Evolutionary conservation across 2,329 filamentous ascomycete genomes (phyloP).

Genomic region (Ophiostoma sp.): DNA sequence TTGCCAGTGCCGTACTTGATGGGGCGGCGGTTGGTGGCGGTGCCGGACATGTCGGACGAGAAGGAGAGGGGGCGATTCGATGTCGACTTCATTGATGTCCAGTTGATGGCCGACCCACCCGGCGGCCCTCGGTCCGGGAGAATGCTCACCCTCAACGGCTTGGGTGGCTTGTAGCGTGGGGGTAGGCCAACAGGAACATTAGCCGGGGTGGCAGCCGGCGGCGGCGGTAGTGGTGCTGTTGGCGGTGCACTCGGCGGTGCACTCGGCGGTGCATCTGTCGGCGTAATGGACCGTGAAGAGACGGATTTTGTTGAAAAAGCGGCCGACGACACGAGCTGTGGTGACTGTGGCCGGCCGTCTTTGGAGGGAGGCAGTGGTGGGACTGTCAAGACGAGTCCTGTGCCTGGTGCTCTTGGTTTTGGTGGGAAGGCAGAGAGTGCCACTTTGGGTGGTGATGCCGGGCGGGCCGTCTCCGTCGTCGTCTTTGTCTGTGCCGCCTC

Average conservation of each 20-base stretch:
- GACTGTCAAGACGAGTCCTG: neutral
- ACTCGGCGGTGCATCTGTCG: neutral
- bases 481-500: too few relatives aligned
- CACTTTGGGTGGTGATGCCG: neutral
- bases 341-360: neutral
- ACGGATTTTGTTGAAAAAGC: neutral
- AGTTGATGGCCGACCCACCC: neutral
- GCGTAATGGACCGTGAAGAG: neutral
- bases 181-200: neutral
- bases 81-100: too few relatives aligned
- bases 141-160: neutral
- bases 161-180: neutral
- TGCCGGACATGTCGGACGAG: slow-evolving; percentile 31
- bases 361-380: neutral
- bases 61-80: neutral
- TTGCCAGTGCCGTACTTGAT: slow-evolving; percentile 51
- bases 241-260: neutral
- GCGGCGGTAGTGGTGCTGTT: neutral
- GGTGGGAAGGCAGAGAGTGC: neutral
- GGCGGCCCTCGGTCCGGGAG: neutral
- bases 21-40: slow-evolving; percentile 36
- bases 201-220: neutral
- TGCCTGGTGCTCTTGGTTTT: neutral
- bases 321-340: neutral
- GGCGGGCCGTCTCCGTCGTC: neutral